phyloP scores from a whole-genome alignment of 331 rosid species.

The Malus hybrid region DNA sequence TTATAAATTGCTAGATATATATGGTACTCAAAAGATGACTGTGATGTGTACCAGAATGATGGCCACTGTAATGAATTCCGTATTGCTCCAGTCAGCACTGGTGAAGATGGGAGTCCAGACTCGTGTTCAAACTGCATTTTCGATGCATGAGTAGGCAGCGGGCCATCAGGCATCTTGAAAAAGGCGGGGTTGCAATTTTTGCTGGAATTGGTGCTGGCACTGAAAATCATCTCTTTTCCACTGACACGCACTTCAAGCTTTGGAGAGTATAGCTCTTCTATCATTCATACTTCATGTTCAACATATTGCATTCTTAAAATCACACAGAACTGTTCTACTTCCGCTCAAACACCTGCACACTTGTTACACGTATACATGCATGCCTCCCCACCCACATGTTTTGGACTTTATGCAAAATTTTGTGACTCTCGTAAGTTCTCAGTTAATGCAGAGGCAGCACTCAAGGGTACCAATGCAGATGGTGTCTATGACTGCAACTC shows the following conservation, averaged over 20 bases:
- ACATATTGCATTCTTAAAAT: neutral
- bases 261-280: constrained; percentile 53
- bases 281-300: neutral
- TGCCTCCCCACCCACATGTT: neutral
- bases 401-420: neutral
- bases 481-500: constrained; percentile 90
- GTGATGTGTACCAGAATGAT: constrained; percentile 58
- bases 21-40: constrained; percentile 2
- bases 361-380: neutral
- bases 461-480: constrained; percentile 86
- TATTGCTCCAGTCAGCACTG: constrained; percentile 80
- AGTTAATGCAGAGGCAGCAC: constrained; percentile 88
- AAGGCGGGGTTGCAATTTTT: constrained; percentile 93
- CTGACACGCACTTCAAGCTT: constrained; percentile 87
- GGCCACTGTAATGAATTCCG: constrained; percentile 95
- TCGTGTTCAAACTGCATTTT: constrained; percentile 72
- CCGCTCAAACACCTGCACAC: neutral
- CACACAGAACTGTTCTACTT: neutral
- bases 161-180: constrained; percentile 97
- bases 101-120: constrained; percentile 92
- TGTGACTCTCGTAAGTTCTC: constrained; percentile 4
- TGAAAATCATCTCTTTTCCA: constrained; percentile 71
- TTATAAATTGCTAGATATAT: neutral
- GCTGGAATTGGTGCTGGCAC: constrained; percentile 83
- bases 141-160: constrained; percentile 84